Evolutionary conservation across 1,284 basidiomycete genomes (phyloP).

Genomic region (Cryptococcus sp.): DNA sequence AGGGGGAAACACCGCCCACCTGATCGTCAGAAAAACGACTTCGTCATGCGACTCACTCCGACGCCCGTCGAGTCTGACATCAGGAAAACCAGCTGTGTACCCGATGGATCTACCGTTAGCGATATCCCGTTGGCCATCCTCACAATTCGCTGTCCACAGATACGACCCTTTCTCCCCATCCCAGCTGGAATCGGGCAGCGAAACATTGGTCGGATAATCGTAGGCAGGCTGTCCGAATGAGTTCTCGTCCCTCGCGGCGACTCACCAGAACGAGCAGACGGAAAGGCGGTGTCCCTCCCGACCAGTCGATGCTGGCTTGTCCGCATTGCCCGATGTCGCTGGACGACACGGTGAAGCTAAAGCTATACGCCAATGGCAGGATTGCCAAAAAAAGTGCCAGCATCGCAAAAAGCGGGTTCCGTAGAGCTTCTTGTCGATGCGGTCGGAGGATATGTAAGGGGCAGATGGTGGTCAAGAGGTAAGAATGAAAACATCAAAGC

Average conservation of each 20-base stretch:
- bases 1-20: constrained; percentile 35
- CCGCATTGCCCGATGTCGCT: constrained; percentile 23
- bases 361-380: constrained; percentile 18
- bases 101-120: constrained; percentile 23
- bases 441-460: no score
- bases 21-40: no score
- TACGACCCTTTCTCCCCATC: constrained; percentile 16
- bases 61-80: constrained; percentile 39
- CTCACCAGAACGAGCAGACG: constrained; percentile 30
- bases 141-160: constrained; percentile 33
- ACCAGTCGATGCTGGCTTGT: constrained; percentile 19
- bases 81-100: constrained; percentile 28
- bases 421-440: no score
- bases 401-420: neutral
- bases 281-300: constrained; percentile 29
- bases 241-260: neutral
- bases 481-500: no score
- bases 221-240: constrained; percentile 25
- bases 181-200: constrained; percentile 25
- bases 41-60: constrained; percentile 37
- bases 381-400: constrained; percentile 6
- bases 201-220: constrained; percentile 31
- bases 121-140: constrained; percentile 1
- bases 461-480: no score
- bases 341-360: constrained; percentile 14